phyloP scores from a whole-genome alignment of 371 early-diverging fungal species.

The Choanephora cucurbitarum region DNA sequence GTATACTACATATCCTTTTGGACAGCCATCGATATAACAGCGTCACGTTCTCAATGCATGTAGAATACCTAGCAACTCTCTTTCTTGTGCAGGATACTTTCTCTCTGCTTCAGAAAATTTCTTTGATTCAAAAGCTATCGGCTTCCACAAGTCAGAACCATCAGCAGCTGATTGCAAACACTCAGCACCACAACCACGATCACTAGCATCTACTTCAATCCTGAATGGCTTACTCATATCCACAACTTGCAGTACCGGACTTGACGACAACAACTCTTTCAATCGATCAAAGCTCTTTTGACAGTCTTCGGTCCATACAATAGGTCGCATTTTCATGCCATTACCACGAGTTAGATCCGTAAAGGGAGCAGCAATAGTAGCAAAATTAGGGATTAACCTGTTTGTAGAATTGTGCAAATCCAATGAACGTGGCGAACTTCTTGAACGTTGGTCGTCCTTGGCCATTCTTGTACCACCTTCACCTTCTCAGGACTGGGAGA shows the following conservation, averaged over 20 bases:
- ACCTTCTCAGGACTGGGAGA: constrained; percentile 30
- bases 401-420: constrained; percentile 35
- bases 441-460: constrained; percentile 30
- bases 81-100: constrained; percentile 35
- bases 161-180: neutral
- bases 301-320: constrained; percentile 21
- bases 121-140: constrained; percentile 23
- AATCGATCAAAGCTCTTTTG: constrained; percentile 12
- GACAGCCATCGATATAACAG: constrained; percentile 27
- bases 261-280: neutral
- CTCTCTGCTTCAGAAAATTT: constrained; percentile 30
- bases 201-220: constrained; percentile 1
- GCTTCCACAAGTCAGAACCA: constrained; percentile 3
- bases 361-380: constrained; percentile 39
- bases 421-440: constrained; percentile 42
- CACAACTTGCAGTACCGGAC: neutral
- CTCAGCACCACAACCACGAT: constrained; percentile 1
- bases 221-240: neutral
- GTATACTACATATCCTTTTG: constrained; percentile 17
- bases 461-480: constrained; percentile 37
- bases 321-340: constrained; percentile 20
- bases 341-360: constrained; percentile 34
- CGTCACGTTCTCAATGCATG: constrained; percentile 36
- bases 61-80: constrained; percentile 37
- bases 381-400: constrained; percentile 32